These are phyloP conservation scores for Alternaria sp. DNA, from an alignment of 2,329 filamentous ascomycete genomes.

Conservation along the genomic window DNA sequence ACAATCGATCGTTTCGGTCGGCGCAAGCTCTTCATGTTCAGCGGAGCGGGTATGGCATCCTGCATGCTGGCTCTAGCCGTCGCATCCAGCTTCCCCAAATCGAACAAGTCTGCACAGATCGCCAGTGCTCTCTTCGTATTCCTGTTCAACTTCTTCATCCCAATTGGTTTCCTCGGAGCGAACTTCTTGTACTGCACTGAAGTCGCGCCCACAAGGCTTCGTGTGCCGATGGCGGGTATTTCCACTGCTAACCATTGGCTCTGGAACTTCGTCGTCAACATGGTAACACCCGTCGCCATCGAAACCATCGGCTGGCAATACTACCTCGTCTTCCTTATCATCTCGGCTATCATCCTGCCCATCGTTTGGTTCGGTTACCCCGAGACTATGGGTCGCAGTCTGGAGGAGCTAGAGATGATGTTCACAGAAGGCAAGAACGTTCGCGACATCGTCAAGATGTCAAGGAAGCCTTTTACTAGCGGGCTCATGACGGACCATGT, in stretches of 20 bases:
- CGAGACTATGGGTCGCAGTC: slow-evolving; percentile 59
- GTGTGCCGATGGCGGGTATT: slow-evolving; percentile 65
- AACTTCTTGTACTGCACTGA: slow-evolving; percentile 69
- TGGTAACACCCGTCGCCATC: slow-evolving; percentile 53
- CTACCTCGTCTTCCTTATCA: slow-evolving; percentile 61
- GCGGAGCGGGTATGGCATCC: slow-evolving; percentile 60
- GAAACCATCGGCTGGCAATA: slow-evolving; percentile 61
- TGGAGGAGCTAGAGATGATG: slow-evolving; percentile 56
- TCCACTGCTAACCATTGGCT: slow-evolving; percentile 63
- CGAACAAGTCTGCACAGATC: slow-evolving; percentile 59
- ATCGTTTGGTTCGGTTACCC: slow-evolving; percentile 58
- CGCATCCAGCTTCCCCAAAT: slow-evolving; percentile 58
- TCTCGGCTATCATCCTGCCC: slow-evolving; percentile 57
- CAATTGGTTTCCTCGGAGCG: slow-evolving; percentile 66
- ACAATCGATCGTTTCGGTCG: slow-evolving; percentile 75
- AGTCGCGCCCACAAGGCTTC: slow-evolving; percentile 61
- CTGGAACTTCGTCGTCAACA: slow-evolving; percentile 49
- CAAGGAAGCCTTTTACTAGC: slow-evolving; percentile 25
- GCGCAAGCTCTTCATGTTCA: slow-evolving; percentile 63
- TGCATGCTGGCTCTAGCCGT: slow-evolving; percentile 65
- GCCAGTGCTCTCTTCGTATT: slow-evolving; percentile 66
- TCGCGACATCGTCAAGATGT: slow-evolving; percentile 33
- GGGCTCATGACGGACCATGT: slow-evolving; percentile 10
- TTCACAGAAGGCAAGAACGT: slow-evolving; percentile 51
- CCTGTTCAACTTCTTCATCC: slow-evolving; percentile 68